Evolutionary conservation across 306 rosid species (phyloP).

Genomic region (Quercus bicolor): DNA sequence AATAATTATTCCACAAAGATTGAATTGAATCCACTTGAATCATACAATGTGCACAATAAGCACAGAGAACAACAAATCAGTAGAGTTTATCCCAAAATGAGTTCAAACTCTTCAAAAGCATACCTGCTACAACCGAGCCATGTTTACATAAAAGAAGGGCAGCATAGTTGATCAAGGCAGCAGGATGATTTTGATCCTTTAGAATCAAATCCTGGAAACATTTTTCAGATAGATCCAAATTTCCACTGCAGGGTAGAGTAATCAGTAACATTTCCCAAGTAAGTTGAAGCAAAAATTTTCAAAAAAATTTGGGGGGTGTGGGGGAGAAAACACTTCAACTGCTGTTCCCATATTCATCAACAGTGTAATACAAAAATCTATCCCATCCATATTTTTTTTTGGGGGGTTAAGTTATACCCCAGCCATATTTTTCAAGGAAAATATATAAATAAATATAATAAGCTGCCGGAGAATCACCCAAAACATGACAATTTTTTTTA

Average conservation of each 20-base stretch:
- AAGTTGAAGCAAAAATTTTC: not conserved
- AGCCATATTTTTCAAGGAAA: not conserved
- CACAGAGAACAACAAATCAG: not conserved
- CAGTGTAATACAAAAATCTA: not conserved
- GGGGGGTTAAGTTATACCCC: not conserved
- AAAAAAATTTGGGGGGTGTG: not conserved
- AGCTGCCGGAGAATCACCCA: not conserved
- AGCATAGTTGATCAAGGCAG: constrained; percentile 85
- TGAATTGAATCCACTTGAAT: constrained; percentile 14
- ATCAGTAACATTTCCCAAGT: constrained; percentile 14
- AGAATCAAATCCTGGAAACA: constrained; percentile 86
- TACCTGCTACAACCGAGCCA: constrained; percentile 89
- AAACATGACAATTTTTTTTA: not conserved
- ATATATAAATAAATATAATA: not conserved
- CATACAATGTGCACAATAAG: not conserved
- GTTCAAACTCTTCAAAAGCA: constrained; percentile 13
- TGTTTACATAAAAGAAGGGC: constrained; percentile 74
- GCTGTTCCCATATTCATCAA: not conserved
- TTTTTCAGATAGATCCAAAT: constrained; percentile 70
- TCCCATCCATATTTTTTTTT: not conserved
- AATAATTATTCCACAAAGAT: not conserved
- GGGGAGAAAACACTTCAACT: not conserved
- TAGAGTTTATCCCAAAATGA: not conserved
- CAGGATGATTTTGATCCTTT: constrained; percentile 94
- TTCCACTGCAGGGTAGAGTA: constrained; percentile 57